phyloP scores from a whole-genome alignment of 1,284 basidiomycete genomes.

The Porodaedalea pini region DNA sequence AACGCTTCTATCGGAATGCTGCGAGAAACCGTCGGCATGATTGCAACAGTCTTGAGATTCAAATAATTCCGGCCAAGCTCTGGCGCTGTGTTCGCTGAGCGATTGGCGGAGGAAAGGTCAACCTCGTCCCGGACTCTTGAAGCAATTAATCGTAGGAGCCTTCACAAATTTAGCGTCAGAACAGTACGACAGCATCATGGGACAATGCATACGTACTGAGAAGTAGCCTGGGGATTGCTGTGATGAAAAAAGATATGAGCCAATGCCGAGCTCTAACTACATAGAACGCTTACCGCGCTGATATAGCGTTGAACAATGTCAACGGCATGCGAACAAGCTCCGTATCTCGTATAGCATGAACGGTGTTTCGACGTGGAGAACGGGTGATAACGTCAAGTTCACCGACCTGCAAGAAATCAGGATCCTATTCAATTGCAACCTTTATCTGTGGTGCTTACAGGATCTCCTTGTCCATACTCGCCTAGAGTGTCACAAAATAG shows the following conservation, averaged over 20 bases:
- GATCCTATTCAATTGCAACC: background rate
- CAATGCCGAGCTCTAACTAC: constrained; percentile 9
- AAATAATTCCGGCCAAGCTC: constrained; percentile 77
- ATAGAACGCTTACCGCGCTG: constrained; percentile 52
- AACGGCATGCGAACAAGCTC: constrained; percentile 98
- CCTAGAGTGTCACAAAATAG: constrained; percentile 60
- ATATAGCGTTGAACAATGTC: constrained; percentile 96
- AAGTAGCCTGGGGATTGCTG: constrained; percentile 92
- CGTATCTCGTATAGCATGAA: constrained; percentile 97
- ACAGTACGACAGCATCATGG: constrained; percentile 6
- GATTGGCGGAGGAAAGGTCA: constrained; percentile 49
- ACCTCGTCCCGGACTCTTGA: constrained; percentile 85
- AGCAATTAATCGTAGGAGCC: constrained; percentile 88
- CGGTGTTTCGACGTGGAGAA: constrained; percentile 81
- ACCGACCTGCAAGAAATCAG: constrained; percentile 38
- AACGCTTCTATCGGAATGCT: constrained; percentile 86
- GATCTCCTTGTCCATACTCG: constrained; percentile 95
- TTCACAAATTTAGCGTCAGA: constrained; percentile 28
- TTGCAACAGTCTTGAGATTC: constrained; percentile 91
- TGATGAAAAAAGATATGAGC: background rate
- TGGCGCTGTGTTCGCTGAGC: constrained; percentile 41
- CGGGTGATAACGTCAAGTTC: constrained; percentile 98
- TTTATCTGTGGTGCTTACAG: constrained; percentile 32
- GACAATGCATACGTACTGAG: constrained; percentile 59
- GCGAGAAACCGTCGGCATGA: constrained; percentile 78